Conservation (phyloP, 2,329 filamentous ascomycete species). For the Metarhizium album region DNA sequence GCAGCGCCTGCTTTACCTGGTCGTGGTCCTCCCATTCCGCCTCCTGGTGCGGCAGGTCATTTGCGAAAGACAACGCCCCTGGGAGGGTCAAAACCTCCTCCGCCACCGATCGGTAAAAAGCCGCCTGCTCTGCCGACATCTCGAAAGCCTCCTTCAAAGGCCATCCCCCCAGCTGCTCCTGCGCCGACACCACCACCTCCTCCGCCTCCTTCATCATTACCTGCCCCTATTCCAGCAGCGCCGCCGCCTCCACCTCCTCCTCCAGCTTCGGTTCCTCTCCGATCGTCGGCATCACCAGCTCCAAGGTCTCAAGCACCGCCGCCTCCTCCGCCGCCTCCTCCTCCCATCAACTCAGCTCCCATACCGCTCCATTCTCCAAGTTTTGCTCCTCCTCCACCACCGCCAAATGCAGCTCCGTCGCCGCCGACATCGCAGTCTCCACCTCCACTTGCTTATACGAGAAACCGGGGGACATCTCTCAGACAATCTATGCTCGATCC, state of each 20-base stretch:
- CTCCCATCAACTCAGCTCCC: conserved; percentile 20
- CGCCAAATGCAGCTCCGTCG: conserved; percentile 14
- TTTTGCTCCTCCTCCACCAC: conserved; percentile 21
- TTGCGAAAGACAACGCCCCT: conserved; percentile 46
- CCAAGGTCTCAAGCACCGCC: conserved; percentile 23
- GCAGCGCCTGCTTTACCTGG: conserved; percentile 50
- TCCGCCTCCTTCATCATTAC: conserved; percentile 31
- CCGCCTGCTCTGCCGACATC: conserved; percentile 51
- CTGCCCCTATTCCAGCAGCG: conserved; percentile 30
- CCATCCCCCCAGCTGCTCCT: conserved; percentile 21
- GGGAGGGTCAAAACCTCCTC: conserved; percentile 38
- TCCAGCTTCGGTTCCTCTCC: conserved; percentile 24
- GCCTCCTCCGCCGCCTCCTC: conserved; percentile 24
- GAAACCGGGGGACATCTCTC: conserved; percentile 36
- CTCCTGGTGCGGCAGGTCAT: conserved; percentile 34
- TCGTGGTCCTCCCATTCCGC: conserved; percentile 27
- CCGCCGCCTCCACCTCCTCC: conserved; percentile 31
- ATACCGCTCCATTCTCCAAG: conserved; percentile 20
- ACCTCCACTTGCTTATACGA: conserved; percentile 24
- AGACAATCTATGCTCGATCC: conserved; percentile 59
- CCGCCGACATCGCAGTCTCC: conserved; percentile 28
- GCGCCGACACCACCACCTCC: conserved; percentile 24
- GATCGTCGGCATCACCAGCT: conserved; percentile 21
- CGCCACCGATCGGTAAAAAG: conserved; percentile 70
- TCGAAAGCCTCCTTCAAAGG: conserved; percentile 41